Evolutionary conservation across 208 protist species (phyloP), one percentile per base, ranked within the genome.

Genomic region (Crithidia sp.): DNA sequence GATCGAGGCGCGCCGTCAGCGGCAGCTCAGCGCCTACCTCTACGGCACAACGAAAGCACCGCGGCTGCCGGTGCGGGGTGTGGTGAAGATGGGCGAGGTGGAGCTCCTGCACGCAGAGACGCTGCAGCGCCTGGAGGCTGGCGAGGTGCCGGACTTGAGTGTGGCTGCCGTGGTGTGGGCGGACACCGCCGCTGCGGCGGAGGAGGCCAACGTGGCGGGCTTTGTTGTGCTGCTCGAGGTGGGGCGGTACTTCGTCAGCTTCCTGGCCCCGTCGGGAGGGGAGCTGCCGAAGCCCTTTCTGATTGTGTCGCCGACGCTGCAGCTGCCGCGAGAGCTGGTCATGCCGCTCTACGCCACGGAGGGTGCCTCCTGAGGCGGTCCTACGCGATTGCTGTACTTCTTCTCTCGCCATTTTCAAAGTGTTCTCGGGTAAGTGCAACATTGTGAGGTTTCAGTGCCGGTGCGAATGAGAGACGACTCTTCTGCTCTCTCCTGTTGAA

Each of bases 171-270:
- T 96, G 17, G 82, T 86, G 7, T 89, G 83, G 83, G 79, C 86
- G 0, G 86, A 94, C 79, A 87, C 74, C n/a, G 13, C 81, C 16
- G 88, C 91, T 16, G 74, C 77, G 14, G 82, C 84, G 0, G 79
- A 50, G 7, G 80, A 93, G 56, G 86, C 88, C 16, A 95, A 94
- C 65, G 77, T 91, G 19, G 89, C 88, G 10, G 92, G 92, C 41
- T 92, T 87, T 77, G 77, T 96, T 43, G 84, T 92, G 14, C 53
- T 95, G 14, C 73, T 94, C 16, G 92, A 96, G 71, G 81, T 94
- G 3, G 89, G 90, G 8, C 90, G 88, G 61, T 68, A 79, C 13
- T 90, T 87, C 61, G 82, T 94, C 61, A 90, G 89, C 13, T 92
- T 96, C 71, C 81, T 95, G 12, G 79, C 87, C 3, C 90, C 92